Base-by-base conservation (phyloP, 495 filamentous ascomycete species). In the Venustampulla echinocandica region DNA sequence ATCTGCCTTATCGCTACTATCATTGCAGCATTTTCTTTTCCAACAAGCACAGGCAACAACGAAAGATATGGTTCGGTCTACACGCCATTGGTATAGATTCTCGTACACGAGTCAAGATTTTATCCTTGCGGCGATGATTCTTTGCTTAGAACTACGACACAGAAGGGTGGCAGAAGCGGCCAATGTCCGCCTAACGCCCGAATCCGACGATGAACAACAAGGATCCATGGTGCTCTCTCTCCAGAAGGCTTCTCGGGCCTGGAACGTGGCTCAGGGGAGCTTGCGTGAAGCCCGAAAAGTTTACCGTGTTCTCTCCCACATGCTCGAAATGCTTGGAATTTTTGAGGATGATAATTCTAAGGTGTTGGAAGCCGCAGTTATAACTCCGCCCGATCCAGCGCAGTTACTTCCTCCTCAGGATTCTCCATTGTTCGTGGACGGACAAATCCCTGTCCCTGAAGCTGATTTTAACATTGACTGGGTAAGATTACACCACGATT, bases 51-150 rank as follows among this genome's bases (percentile, higher is more conserved):
- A 47, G 22, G 14, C 23, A 5, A 24, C 20, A 11, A 4, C 22
- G 40, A 23, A 14, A 30, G 6, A 32, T 22, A 11, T 11, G 23
- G 10, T 9, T 15, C 9, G 18, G 18, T 1, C 17, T 19, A 3
- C 36, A 13, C 32, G 30, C 22, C 23, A 41, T 22, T 52, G 49
- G 49, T 77, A 90, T 42, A 84, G 75, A 11, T 66, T 71, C 2
- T 82, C 83, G 0, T 72, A 90, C 4, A 85, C 85, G n/a, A 82
- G 78, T 36, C 71, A 76, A n/a, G 88, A 95, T 52, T 94, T 90
- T 53, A 65, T 93, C n/a, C 78, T 92, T 14, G 86, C 89, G 2
- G 82, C 85, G 2, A 94, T 94, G 85, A 79, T 95, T 42, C 70
- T 97, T 20, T 80, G 79, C 53, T 66, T 93, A 32, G 87, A 92